A percentile compares a stretch with the other conserved stretches of the same genome.
These are phyloP conservation scores for Inonotus obliquus DNA, from an alignment of 1,284 basidiomycete species.

Conservation along the genomic window DNA sequence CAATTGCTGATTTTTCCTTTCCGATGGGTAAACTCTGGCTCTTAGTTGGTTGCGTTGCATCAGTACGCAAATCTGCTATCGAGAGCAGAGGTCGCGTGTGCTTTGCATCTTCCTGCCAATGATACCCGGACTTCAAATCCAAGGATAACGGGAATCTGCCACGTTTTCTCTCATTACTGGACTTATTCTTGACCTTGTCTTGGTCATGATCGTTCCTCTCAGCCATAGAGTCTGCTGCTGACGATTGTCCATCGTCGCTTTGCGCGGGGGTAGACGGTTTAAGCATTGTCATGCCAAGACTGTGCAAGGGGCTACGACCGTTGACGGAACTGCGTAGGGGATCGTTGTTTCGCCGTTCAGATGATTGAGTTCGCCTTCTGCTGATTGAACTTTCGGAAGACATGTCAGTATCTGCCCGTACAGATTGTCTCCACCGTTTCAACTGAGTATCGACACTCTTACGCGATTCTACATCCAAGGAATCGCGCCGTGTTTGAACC, in stretches of 20 bases:
- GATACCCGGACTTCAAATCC: conserved; percentile 10
- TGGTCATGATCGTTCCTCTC: conserved; percentile 28
- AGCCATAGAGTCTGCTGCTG: conserved; percentile 43
- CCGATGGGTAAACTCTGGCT: neutral
- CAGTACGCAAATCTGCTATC: conserved; percentile 14
- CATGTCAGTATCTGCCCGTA: conserved; percentile 31
- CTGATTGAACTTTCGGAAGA: conserved; percentile 12
- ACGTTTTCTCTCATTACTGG: conserved; percentile 9
- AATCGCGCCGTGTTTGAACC: conserved; percentile 34
- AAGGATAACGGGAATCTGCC: conserved; percentile 16
- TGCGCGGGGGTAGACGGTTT: conserved; percentile 26
- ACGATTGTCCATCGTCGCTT: conserved; percentile 46
- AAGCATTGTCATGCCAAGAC: conserved; percentile 35
- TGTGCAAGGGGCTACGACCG: conserved; percentile 37
- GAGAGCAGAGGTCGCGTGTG: conserved; percentile 4
- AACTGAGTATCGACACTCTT: conserved; percentile 23
- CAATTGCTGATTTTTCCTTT: neutral
- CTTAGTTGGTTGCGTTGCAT: conserved; percentile 4
- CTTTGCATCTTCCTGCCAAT: conserved; percentile 1
- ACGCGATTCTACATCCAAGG: conserved; percentile 21
- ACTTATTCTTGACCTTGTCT: conserved; percentile 27
- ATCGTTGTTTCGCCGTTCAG: conserved; percentile 24
- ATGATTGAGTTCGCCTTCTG: conserved; percentile 1
- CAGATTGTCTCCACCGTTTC: conserved; percentile 40
- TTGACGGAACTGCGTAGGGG: conserved; percentile 35